These are phyloP conservation scores for Fraxinus angustifolia DNA, from an alignment of 305 asterid species.

Conservation along the genomic window DNA sequence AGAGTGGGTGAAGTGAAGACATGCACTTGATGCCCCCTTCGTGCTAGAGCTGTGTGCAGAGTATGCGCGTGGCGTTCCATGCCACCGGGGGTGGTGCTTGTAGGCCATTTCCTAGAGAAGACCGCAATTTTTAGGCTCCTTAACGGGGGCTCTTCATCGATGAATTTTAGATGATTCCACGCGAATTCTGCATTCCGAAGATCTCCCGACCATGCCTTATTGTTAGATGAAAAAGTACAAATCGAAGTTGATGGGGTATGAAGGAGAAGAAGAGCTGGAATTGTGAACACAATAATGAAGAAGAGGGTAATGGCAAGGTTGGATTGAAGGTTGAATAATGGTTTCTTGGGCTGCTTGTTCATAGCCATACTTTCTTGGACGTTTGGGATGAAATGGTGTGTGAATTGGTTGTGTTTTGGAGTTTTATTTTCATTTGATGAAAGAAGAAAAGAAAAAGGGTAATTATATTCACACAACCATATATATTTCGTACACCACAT, in stretches of 20 bases:
- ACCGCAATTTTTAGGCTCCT: constrained; percentile 58
- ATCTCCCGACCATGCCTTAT: constrained; percentile 61
- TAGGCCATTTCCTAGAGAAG: constrained; percentile 92
- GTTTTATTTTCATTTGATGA: constrained; percentile 15
- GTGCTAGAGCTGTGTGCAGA: constrained; percentile 61
- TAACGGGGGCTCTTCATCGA: constrained; percentile 25
- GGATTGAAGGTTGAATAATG: constrained; percentile 38
- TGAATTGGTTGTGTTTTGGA: constrained; percentile 2
- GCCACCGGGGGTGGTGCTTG: constrained; percentile 62
- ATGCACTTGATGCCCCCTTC: constrained; percentile 68
- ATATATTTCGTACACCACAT: too few species aligned
- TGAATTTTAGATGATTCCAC: constrained; percentile 60
- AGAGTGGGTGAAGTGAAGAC: constrained; percentile 65
- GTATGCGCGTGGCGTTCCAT: constrained; percentile 93
- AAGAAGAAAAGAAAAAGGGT: background rate
- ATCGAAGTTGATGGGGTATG: constrained; percentile 51
- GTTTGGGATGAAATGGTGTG: constrained; percentile 10
- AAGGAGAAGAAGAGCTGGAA: constrained; percentile 72
- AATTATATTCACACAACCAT: too few species aligned
- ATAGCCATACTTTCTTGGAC: constrained; percentile 43
- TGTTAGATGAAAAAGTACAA: constrained; percentile 38
- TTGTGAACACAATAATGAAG: constrained; percentile 74
- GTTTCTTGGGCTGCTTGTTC: constrained; percentile 50
- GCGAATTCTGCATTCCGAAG: constrained; percentile 61
- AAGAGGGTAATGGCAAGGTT: constrained; percentile 66